A percentile compares a stretch with the other conserved stretches of the same genome.
phyloP scores from a whole-genome alignment of 1,139 yeast species.

The Yamadazyma oceani region DNA sequence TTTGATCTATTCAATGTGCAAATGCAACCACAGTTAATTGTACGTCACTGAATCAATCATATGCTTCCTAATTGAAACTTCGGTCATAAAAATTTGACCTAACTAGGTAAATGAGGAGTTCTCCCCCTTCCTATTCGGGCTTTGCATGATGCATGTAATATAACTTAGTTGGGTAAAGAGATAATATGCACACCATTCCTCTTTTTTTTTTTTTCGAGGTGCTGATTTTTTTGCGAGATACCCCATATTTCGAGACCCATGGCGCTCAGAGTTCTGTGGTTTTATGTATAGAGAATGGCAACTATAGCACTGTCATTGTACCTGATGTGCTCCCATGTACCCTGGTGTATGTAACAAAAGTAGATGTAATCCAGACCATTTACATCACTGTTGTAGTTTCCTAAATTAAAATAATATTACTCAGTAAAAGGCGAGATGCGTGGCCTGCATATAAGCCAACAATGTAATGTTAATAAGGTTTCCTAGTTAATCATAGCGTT shows the following conservation, averaged over 20 bases:
- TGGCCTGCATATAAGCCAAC: slow-evolving; percentile 2
- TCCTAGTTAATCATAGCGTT: slow-evolving; percentile 2
- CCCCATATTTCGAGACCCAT: slow-evolving; percentile 3
- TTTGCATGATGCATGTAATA: slow-evolving; percentile 18
- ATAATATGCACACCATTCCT: neutral
- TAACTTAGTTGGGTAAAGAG: slow-evolving; percentile 20
- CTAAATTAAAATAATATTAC: too few relatives aligned
- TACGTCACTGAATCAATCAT: slow-evolving; percentile 5
- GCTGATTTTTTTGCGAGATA: slow-evolving; percentile 1
- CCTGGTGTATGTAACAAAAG: too few relatives aligned
- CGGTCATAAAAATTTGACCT: slow-evolving; percentile 15
- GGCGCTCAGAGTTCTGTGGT: too few relatives aligned
- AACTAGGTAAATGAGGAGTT: slow-evolving; percentile 26
- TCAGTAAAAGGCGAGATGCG: slow-evolving; percentile 2
- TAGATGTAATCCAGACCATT: too few relatives aligned
- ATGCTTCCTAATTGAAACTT: slow-evolving; percentile 9
- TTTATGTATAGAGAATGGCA: too few relatives aligned
- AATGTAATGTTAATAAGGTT: neutral
- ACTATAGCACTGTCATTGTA: too few relatives aligned
- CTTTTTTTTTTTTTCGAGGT: neutral
- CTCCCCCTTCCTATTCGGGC: slow-evolving; percentile 19
- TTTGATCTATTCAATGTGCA: neutral
- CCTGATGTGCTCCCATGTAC: too few relatives aligned
- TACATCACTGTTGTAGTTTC: neutral
- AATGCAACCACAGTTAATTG: neutral